phyloP scores from a whole-genome alignment of 768 basidiomycete genomes.

The Hygrocybe punicea region DNA sequence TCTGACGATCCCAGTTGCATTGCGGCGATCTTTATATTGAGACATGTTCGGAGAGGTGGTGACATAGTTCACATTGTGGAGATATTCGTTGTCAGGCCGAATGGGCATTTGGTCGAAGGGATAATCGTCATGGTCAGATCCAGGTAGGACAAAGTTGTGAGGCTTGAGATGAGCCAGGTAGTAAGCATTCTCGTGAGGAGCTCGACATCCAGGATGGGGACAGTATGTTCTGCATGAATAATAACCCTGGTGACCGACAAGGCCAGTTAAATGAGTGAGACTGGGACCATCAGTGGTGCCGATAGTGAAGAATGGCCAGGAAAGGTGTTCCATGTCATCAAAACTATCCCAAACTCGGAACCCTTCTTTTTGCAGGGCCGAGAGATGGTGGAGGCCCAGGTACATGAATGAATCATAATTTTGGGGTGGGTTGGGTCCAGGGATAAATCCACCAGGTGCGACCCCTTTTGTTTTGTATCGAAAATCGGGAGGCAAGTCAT shows the following conservation, averaged over 20 bases:
- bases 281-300: too few species aligned
- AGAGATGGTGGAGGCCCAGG: conserved; percentile 32
- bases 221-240: conserved; percentile 28
- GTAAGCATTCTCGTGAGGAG: conserved; percentile 29
- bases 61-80: not conserved
- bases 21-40: conserved; percentile 24
- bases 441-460: conserved; percentile 32
- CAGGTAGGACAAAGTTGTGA: conserved; percentile 16
- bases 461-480: conserved; percentile 32
- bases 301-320: too few species aligned
- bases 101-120: not conserved
- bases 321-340: too few species aligned
- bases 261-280: conserved; percentile 26
- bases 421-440: conserved; percentile 36
- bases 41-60: conserved; percentile 28
- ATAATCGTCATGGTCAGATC: conserved; percentile 23
- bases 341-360: too few species aligned
- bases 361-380: conserved; percentile 19
- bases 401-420: conserved; percentile 35
- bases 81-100: not conserved
- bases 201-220: conserved; percentile 28
- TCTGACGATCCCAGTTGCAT: conserved; percentile 35
- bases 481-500: conserved; percentile 24
- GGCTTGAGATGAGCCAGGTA: conserved; percentile 31
- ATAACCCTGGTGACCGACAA: conserved; percentile 8